Evolutionary conservation across 2,329 filamentous ascomycete genomes (phyloP).

Genomic region (Xylaria sp.): DNA sequence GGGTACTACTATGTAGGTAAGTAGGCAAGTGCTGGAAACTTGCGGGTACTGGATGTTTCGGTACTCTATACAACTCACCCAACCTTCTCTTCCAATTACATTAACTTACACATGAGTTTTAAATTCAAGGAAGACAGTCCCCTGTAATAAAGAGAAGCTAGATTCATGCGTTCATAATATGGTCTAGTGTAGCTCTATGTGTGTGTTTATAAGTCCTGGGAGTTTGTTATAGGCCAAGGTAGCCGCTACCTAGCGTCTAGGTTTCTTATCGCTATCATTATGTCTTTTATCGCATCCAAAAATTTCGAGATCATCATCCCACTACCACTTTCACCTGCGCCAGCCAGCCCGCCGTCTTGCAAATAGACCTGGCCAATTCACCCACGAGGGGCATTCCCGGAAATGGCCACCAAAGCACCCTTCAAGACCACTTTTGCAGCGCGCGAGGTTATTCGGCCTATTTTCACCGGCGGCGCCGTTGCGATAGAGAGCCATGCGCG

Average conservation of each 20-base stretch:
- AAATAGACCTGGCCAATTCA: background rate
- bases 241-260: slow-evolving; percentile 6
- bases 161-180: background rate
- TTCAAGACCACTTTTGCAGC: slow-evolving; percentile 92
- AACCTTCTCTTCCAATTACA: background rate
- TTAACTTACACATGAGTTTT: too few species aligned
- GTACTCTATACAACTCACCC: background rate
- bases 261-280: slow-evolving; percentile 43
- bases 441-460: slow-evolving; percentile 84
- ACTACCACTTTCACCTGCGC: slow-evolving; percentile 24
- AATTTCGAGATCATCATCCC: slow-evolving; percentile 42
- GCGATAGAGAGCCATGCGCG: slow-evolving; percentile 83
- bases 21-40: background rate
- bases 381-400: slow-evolving; percentile 41
- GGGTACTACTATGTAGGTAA: too few species aligned
- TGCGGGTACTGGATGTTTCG: background rate
- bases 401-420: slow-evolving; percentile 70
- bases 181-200: background rate
- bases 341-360: slow-evolving; percentile 13
- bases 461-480: slow-evolving; percentile 91
- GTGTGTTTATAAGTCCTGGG: background rate
- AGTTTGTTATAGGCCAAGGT: background rate
- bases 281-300: slow-evolving; percentile 34
- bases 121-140: background rate
- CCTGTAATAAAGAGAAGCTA: background rate